Conservation (phyloP, 2,329 filamentous ascomycete species). For the Ophiocordyceps sinensis region DNA sequence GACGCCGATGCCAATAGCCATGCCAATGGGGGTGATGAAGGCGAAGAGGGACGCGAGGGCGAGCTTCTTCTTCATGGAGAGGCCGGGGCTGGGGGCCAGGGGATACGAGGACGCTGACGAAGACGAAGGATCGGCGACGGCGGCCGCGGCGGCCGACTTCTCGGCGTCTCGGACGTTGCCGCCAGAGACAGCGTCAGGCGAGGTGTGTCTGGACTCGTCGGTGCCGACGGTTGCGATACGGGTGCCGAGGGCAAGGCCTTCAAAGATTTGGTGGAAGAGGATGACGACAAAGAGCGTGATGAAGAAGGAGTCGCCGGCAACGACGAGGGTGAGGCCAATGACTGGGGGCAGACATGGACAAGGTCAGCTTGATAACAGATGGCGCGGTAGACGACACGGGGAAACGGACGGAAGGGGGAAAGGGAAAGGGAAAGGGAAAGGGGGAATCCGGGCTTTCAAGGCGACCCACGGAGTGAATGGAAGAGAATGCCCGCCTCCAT, state of each 20-base stretch:
- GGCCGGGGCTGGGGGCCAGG: slow-evolving; percentile 6
- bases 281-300: slow-evolving; percentile 51
- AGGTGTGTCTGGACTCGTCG: slow-evolving; percentile 1
- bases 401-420: background rate
- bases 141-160: slow-evolving; percentile 8
- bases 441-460: background rate
- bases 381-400: background rate
- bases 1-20: slow-evolving; percentile 67
- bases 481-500: slow-evolving; percentile 64
- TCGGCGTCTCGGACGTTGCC: slow-evolving; percentile 8
- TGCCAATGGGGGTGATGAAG: slow-evolving; percentile 60
- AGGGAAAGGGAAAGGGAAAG: background rate
- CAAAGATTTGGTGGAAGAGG: slow-evolving; percentile 66
- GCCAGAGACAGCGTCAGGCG: slow-evolving; percentile 4
- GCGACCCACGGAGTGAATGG: slow-evolving; percentile 48
- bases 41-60: slow-evolving; percentile 50
- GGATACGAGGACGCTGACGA: slow-evolving; percentile 2
- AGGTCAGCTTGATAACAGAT: background rate
- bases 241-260: slow-evolving; percentile 59
- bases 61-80: slow-evolving; percentile 36
- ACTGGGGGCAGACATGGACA: slow-evolving; percentile 20
- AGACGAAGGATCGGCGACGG: slow-evolving; percentile 8
- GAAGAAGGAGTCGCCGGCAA: slow-evolving; percentile 41
- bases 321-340: slow-evolving; percentile 49
- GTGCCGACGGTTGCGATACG: slow-evolving; percentile 48